Evolutionary conservation across 495 filamentous ascomycete genomes (phyloP).

Genomic region (Tetracladium setigerum): DNA sequence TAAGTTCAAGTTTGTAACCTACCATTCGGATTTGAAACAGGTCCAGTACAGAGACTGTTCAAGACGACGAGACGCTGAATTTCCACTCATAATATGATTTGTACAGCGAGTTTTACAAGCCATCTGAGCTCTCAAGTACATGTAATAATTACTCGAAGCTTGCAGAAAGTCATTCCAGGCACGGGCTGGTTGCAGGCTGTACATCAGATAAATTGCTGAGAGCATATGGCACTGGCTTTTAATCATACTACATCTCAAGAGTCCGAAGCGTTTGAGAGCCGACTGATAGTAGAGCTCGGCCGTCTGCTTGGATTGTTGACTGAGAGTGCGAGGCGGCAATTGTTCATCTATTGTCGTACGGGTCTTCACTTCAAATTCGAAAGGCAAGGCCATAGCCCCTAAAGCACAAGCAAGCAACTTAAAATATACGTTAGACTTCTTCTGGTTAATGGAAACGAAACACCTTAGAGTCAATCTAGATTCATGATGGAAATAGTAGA

Average conservation of each 20-base stretch:
- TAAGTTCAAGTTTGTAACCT: neutral
- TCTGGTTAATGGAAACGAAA: no score
- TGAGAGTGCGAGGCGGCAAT: neutral
- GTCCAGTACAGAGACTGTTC: conserved; percentile 27
- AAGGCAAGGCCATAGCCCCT: neutral
- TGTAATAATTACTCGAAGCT: conserved; percentile 14
- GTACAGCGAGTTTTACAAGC: neutral
- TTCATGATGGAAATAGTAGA: neutral
- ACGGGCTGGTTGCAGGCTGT: neutral
- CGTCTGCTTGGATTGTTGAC: neutral
- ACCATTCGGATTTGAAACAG: conserved; percentile 27
- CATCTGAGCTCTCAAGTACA: neutral
- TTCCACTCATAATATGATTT: neutral
- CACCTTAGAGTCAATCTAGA: neutral
- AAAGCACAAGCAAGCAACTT: neutral
- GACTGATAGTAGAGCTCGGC: neutral
- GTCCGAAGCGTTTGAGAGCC: neutral
- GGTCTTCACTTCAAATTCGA: neutral
- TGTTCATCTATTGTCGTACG: no score
- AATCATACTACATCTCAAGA: neutral
- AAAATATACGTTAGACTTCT: no score
- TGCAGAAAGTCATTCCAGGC: neutral
- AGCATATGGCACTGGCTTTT: neutral
- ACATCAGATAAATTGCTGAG: conserved; percentile 1
- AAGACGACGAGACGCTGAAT: neutral